Percentiles rank a stretch among this genome's conserved stretches.
Evolutionary conservation across 73 alveolate species (phyloP).

Genomic region (Effrenium voratum): DNA sequence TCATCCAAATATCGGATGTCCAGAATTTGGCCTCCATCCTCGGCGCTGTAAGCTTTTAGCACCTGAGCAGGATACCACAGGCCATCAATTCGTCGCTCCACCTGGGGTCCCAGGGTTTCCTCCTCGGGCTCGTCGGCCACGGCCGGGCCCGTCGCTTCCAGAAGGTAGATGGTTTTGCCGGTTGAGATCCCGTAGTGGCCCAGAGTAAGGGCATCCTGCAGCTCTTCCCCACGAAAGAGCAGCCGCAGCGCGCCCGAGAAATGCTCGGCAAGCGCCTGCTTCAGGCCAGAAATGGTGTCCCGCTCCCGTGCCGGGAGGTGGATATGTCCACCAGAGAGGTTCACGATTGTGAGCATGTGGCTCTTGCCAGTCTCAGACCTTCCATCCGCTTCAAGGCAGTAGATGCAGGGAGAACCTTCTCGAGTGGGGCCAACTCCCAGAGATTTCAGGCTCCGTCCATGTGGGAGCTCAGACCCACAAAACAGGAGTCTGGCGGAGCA

Average conservation of each 20-base stretch:
- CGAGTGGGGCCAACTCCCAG: constrained; percentile 60
- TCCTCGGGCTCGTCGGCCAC: not conserved
- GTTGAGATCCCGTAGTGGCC: not conserved
- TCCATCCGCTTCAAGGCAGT: not conserved
- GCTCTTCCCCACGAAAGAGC: constrained; percentile 26
- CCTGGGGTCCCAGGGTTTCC: constrained; percentile 12
- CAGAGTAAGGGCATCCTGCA: not conserved
- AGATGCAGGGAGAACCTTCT: constrained; percentile 9
- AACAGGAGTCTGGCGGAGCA: constrained; percentile 15
- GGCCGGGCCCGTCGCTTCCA: not conserved
- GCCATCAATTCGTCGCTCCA: constrained; percentile 60
- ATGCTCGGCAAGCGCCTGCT: constrained; percentile 12
- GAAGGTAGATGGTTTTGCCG: not conserved
- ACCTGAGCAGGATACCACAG: constrained; percentile 68
- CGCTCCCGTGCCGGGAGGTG: not conserved
- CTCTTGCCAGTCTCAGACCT: not conserved
- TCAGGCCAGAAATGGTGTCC: constrained; percentile 16
- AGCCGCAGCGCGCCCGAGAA: constrained; percentile 20
- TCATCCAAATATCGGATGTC: constrained; percentile 67
- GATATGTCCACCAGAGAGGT: constrained; percentile 50
- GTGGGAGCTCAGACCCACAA: constrained; percentile 58
- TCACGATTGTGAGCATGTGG: constrained; percentile 1
- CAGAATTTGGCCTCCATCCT: not conserved
- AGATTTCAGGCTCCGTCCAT: constrained; percentile 42
- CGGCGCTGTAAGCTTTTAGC: not conserved